Percentiles rank a stretch among this genome's conserved stretches.
Evolutionary conservation across 139 green algal species (phyloP).

Genomic region (Helicosporidium sp.): DNA sequence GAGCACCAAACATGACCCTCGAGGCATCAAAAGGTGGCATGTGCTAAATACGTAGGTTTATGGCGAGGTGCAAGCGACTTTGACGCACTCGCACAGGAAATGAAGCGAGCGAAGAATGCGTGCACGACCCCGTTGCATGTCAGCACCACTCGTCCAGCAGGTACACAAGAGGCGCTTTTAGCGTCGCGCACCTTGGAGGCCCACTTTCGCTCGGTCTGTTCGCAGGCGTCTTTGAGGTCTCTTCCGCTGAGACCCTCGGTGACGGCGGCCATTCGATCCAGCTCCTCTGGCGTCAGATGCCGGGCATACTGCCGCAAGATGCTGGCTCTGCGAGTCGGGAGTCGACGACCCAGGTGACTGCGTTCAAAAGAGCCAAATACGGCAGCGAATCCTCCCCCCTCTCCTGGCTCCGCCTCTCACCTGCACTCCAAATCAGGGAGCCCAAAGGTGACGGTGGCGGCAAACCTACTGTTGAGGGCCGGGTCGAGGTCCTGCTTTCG

Average conservation of each 20-base stretch:
- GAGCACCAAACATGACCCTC: too few relatives aligned
- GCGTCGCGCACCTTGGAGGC: slow-evolving; percentile 57
- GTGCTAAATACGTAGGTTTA: too few relatives aligned
- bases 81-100: too few relatives aligned
- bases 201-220: slow-evolving; percentile 65
- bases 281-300: slow-evolving; percentile 37
- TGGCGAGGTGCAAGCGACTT: too few relatives aligned
- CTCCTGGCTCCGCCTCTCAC: slow-evolving; percentile 26
- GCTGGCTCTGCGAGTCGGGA: slow-evolving; percentile 12
- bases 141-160: background rate
- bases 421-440: too few relatives aligned
- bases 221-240: slow-evolving; percentile 64
- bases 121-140: background rate
- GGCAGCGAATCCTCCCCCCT: background rate
- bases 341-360: background rate
- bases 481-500: slow-evolving; percentile 61
- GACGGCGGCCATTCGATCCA: slow-evolving; percentile 24
- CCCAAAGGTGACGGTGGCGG: slow-evolving; percentile 41
- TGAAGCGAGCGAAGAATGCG: background rate
- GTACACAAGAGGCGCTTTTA: background rate
- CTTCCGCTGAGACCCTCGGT: slow-evolving; percentile 51
- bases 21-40: too few relatives aligned
- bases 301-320: slow-evolving; percentile 66
- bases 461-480: slow-evolving; percentile 55
- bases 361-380: background rate